A percentile compares a stretch with the other conserved stretches of the same genome.
These are phyloP conservation scores for Cymbopogon citratus DNA, from an alignment of 176 grass and related monocot genomes.

Conservation along the genomic window DNA sequence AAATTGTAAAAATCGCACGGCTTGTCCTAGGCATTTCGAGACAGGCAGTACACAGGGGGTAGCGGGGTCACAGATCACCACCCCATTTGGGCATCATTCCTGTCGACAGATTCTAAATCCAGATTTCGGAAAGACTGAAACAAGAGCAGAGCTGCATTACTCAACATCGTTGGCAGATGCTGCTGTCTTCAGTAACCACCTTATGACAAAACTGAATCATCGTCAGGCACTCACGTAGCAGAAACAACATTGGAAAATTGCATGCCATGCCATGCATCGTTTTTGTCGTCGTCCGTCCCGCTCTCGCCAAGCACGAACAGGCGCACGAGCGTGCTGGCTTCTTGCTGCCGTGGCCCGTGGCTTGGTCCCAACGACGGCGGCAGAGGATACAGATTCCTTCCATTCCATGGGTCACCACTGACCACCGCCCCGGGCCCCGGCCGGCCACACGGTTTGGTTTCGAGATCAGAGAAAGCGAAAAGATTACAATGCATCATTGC, in stretches of 20 bases:
- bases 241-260: not conserved
- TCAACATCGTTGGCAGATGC: not conserved
- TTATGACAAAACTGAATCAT: not conserved
- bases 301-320: not conserved
- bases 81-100: not conserved
- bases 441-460: slow-evolving; percentile 21
- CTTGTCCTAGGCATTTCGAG: not conserved
- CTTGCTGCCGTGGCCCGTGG: not conserved
- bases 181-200: not conserved
- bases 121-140: not conserved
- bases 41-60: not conserved
- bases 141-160: not conserved
- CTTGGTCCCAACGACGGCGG: not conserved
- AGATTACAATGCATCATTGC: slow-evolving; percentile 16
- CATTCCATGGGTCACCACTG: not conserved
- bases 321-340: not conserved
- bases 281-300: not conserved
- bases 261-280: not conserved
- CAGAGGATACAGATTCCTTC: not conserved
- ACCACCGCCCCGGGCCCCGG: not conserved
- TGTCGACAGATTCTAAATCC: not conserved
- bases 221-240: not conserved
- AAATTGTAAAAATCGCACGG: not conserved
- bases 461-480: slow-evolving; percentile 40
- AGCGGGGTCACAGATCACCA: not conserved